Percentiles rank a stretch among this genome's conserved stretches.
These are phyloP conservation scores for Colletotrichum tamarilloi DNA, from an alignment of 2,329 filamentous ascomycete genomes.

Conservation along the genomic window DNA sequence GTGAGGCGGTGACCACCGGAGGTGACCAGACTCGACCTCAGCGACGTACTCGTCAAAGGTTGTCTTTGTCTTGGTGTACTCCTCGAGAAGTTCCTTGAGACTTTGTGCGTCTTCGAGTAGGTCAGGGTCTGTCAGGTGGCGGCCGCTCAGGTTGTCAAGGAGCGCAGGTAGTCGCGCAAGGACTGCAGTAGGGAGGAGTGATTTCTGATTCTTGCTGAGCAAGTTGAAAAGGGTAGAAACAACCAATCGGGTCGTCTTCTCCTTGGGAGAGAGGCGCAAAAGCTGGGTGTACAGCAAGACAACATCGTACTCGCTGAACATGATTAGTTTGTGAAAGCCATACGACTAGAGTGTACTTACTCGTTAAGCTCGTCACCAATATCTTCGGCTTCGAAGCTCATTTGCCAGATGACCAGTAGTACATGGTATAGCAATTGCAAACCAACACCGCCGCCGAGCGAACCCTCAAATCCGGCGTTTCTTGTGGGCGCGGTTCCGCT, in stretches of 20 bases:
- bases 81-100: constrained; percentile 72
- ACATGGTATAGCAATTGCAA: constrained; percentile 95
- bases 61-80: constrained; percentile 76
- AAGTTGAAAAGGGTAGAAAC: constrained; percentile 92
- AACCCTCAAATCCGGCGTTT: constrained; percentile 71
- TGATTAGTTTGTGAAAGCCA: background rate
- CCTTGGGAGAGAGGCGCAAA: constrained; percentile 91
- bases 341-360: constrained; percentile 60
- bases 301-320: constrained; percentile 86
- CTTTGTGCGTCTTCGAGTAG: constrained; percentile 70
- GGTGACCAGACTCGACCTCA: constrained; percentile 86
- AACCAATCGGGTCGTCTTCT: constrained; percentile 94
- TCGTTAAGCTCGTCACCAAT: constrained; percentile 83
- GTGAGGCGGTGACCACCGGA: constrained; percentile 94
- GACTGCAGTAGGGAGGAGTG: constrained; percentile 84
- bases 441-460: constrained; percentile 83
- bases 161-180: constrained; percentile 82
- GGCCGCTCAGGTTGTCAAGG: constrained; percentile 70
- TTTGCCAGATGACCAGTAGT: constrained; percentile 92
- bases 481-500: constrained; percentile 64
- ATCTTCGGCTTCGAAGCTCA: constrained; percentile 89
- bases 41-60: constrained; percentile 91
- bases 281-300: constrained; percentile 93
- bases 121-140: constrained; percentile 73
- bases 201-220: constrained; percentile 75